Percentiles rank a stretch among this genome's conserved stretches.
Evolutionary conservation across 768 basidiomycete species (phyloP).

Genomic region (Mrakia gelida): DNA sequence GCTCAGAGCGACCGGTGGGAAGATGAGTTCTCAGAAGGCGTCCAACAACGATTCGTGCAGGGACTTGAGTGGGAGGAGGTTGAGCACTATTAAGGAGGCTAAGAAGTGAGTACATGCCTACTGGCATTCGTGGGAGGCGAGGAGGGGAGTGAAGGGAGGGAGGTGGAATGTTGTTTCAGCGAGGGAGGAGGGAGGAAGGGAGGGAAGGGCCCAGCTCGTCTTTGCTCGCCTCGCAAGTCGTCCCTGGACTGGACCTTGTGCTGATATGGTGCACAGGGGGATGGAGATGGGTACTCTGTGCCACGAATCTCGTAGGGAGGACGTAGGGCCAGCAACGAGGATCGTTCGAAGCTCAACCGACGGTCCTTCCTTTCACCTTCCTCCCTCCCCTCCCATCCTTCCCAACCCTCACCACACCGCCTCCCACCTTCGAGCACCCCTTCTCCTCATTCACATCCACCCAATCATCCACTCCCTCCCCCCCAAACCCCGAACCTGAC

Average conservation of each 20-base stretch:
- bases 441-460: no score
- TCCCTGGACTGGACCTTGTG: no score
- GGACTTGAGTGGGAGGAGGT: constrained; percentile 79
- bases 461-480: not conserved
- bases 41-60: constrained; percentile 92
- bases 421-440: no score
- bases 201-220: not conserved
- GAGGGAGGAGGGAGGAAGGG: not conserved
- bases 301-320: not conserved
- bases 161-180: no score
- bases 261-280: no score
- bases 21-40: constrained; percentile 92
- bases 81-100: constrained; percentile 94
- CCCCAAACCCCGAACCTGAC: not conserved
- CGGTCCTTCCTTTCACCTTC: not conserved
- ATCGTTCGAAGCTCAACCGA: not conserved
- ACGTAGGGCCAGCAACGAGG: not conserved
- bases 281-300: not conserved
- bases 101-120: constrained; percentile 61
- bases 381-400: not conserved
- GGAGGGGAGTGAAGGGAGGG: not conserved
- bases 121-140: not conserved
- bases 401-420: not conserved
- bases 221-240: not conserved
- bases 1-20: constrained; percentile 90